Evolutionary conservation across 1,284 basidiomycete species (phyloP).

Genomic region (Fomitopsis betulina): DNA sequence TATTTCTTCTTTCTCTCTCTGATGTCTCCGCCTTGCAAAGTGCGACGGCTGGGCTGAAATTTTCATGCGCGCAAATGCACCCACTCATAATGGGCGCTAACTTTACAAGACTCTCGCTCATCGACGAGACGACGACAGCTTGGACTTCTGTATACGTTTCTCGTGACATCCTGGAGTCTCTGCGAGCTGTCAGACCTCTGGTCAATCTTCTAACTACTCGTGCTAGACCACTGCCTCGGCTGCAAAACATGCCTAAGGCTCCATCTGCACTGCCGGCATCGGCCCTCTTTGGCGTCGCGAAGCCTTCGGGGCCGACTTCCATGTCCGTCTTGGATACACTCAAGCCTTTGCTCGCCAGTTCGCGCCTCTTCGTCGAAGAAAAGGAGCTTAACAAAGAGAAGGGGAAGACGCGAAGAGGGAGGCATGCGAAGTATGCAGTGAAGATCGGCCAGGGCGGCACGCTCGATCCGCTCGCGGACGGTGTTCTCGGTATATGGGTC

Average conservation of each 20-base stretch:
- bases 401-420: slow-evolving; percentile 29
- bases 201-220: neutral
- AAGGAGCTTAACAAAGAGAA: slow-evolving; percentile 46
- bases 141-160: too few species aligned
- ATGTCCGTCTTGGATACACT: slow-evolving; percentile 90
- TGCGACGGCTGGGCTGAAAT: too few species aligned
- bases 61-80: too few species aligned
- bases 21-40: neutral
- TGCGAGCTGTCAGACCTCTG: neutral
- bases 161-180: neutral
- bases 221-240: neutral
- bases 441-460: slow-evolving; percentile 95
- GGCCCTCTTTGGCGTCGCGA: slow-evolving; percentile 79
- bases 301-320: slow-evolving; percentile 86
- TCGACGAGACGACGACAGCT: too few species aligned
- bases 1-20: neutral
- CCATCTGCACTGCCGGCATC: slow-evolving; percentile 58
- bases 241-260: slow-evolving; percentile 59
- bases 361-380: slow-evolving; percentile 73
- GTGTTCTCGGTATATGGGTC: slow-evolving; percentile 64
- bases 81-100: too few species aligned
- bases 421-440: slow-evolving; percentile 40
- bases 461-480: slow-evolving; percentile 95
- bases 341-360: slow-evolving; percentile 76
- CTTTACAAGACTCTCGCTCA: too few species aligned